Percentiles rank a stretch among this genome's conserved stretches.
Evolutionary conservation across 371 early-diverging fungal species (phyloP).

Genomic region (Syncephalastrum monosporum): DNA sequence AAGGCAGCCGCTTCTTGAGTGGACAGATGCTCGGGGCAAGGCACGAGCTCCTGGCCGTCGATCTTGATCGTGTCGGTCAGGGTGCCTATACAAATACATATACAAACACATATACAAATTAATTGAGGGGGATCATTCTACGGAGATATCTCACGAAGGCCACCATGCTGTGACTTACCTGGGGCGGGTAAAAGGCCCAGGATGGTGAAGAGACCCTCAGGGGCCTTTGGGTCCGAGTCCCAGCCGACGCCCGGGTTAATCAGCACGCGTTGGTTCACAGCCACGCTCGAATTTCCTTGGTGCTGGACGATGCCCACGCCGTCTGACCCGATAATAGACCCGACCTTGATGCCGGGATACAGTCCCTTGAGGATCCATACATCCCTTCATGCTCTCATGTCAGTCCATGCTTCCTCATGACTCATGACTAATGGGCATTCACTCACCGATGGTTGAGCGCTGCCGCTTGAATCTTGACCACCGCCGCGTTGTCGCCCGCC

Average conservation of each 20-base stretch:
- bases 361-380: constrained; percentile 62
- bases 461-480: constrained; percentile 62
- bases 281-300: constrained; percentile 5
- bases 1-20: constrained; percentile 68
- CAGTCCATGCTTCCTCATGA: background rate
- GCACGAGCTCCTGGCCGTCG: constrained; percentile 44
- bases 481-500: constrained; percentile 30
- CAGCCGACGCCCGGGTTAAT: constrained; percentile 61
- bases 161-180: constrained; percentile 22
- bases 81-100: constrained; percentile 37
- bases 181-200: constrained; percentile 56
- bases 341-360: constrained; percentile 41
- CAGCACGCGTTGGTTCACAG: constrained; percentile 47
- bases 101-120: background rate
- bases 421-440: background rate
- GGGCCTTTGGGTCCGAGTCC: constrained; percentile 56
- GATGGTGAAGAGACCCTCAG: constrained; percentile 59
- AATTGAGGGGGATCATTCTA: background rate
- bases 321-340: constrained; percentile 61
- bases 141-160: no score
- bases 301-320: constrained; percentile 53
- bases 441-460: constrained; percentile 65
- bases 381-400: constrained; percentile 27
- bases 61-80: constrained; percentile 58
- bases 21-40: constrained; percentile 60